phyloP scores from a whole-genome alignment of 768 basidiomycete genomes.

The Epithele typhae region DNA sequence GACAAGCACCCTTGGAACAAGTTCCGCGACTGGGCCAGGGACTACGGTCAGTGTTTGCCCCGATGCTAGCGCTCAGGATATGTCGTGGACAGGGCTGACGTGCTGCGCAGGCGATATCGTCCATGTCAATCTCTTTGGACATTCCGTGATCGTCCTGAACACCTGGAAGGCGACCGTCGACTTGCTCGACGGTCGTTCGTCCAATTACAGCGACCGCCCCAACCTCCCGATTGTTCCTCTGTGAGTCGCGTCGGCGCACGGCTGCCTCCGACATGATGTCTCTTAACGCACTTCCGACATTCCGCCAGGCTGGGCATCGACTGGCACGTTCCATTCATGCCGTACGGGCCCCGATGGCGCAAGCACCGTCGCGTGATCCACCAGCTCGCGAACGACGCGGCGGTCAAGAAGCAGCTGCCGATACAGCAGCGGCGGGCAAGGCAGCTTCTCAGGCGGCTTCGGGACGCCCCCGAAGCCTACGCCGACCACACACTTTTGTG shows the following conservation, averaged over 20 bases:
- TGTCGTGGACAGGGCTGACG: too few species aligned
- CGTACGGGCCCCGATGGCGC: slow-evolving; percentile 6
- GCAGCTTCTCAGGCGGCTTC: too few species aligned
- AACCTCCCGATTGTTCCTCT: not conserved
- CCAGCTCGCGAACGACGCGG: slow-evolving; percentile 3
- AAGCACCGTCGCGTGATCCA: slow-evolving; percentile 9
- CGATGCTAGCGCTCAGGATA: too few species aligned
- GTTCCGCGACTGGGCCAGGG: not conserved
- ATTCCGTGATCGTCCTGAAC: slow-evolving; percentile 21
- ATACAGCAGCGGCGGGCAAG: too few species aligned
- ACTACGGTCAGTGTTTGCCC: not conserved
- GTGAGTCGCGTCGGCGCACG: too few species aligned
- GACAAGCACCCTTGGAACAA: not conserved
- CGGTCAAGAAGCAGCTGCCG: too few species aligned
- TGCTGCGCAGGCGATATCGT: slow-evolving; percentile 19
- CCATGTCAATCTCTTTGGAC: slow-evolving; percentile 16
- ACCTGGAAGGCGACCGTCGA: slow-evolving; percentile 16
- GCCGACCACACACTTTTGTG: too few species aligned
- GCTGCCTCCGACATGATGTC: too few species aligned
- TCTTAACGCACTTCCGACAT: too few species aligned
- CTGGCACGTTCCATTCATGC: slow-evolving; percentile 1
- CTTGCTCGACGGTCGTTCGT: slow-evolving; percentile 22
- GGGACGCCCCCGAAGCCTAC: too few species aligned
- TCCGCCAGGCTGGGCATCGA: slow-evolving; percentile 8
- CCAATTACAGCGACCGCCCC: slow-evolving; percentile 24